Base-by-base conservation (phyloP, 2,329 filamentous ascomycete species). In the Hypoxylon sp. region DNA sequence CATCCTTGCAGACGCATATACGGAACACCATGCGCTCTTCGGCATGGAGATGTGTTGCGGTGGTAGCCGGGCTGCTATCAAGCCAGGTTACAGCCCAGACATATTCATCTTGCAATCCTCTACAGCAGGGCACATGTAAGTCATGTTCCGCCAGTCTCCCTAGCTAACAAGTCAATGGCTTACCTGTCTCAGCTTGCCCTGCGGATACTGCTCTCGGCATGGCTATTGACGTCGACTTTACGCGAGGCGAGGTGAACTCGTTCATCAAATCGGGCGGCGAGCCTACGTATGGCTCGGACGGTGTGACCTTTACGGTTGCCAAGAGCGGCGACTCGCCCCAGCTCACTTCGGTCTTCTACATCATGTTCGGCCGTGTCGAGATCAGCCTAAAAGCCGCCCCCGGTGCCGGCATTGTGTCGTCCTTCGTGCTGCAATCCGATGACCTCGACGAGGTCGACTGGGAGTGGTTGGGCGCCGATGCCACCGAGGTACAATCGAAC, bases 321-420 rank as follows among this genome's bases (percentile, higher is more conserved):
- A 83, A 90, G 76, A 85, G 90, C 55, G 94, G 95, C 63, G 93
- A 99, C 77, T 88, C 93, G 2, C 96, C 96, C 0, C 91, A 95
- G 79, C 88, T 99, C 67, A 87, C 87, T 71, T 97, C 94, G 67
- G 89, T 96, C 75, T 98, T 97, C 88, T 98, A 98, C 85, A 97
- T 99, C 83, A 98, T 99, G 96, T 99, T 98, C 79, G 96, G 96
- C 72, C 92, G 91, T 70, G 92, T 98, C 76, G 92, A 97, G 72
- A 88, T 94, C 72, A 90, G 89, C 32, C 86, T 98, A 83, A 94
- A 95, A 81, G 90, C 93, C 25, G 94, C 96, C 9, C 91, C 94
- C 0, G 96, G 96, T 6, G 90, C 88, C 9, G 96, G 96, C 65
- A 98, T 99, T 74, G 94, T 99, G 71, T 97, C 93, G 79, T 96